Evolutionary conservation across 2,329 filamentous ascomycete species (phyloP).

Genomic region (Claviceps purpurea): DNA sequence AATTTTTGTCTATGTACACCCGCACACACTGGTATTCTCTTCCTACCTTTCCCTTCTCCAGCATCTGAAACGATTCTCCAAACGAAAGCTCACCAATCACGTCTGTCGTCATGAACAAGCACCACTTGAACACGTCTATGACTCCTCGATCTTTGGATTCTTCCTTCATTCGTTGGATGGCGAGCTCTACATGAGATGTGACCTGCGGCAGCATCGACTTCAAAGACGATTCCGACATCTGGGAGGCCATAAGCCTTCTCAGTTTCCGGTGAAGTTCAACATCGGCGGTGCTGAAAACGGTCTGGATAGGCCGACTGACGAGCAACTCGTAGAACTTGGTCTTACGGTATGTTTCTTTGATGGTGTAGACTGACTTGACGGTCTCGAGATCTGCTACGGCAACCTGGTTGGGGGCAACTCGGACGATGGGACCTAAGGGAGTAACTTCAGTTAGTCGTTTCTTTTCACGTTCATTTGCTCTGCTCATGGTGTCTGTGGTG

Average conservation of each 20-base stretch:
- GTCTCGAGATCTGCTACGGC: conserved; percentile 11
- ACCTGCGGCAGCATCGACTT: conserved; percentile 20
- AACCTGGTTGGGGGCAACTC: conserved; percentile 13
- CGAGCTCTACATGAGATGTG: conserved; percentile 21
- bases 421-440: conserved; percentile 13
- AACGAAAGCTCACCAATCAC: conserved; percentile 40
- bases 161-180: conserved; percentile 28
- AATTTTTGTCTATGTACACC: no score
- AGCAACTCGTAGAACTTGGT: conserved; percentile 11
- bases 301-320: conserved; percentile 7
- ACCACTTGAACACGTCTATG: conserved; percentile 40
- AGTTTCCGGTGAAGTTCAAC: conserved; percentile 24
- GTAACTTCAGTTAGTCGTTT: not conserved
- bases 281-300: conserved; percentile 27
- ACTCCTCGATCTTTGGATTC: conserved; percentile 24
- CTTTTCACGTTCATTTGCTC: not conserved
- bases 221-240: conserved; percentile 25
- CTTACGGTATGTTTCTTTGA: conserved; percentile 14
- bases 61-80: conserved; percentile 37
- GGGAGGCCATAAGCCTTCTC: conserved; percentile 27
- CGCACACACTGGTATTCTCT: no score
- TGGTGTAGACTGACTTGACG: conserved; percentile 19
- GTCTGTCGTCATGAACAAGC: conserved; percentile 39
- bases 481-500: no score
- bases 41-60: conserved; percentile 34